These are phyloP conservation scores for Dactylellina haptotyla DNA, from an alignment of 2,329 filamentous ascomycete genomes.

Conservation along the genomic window DNA sequence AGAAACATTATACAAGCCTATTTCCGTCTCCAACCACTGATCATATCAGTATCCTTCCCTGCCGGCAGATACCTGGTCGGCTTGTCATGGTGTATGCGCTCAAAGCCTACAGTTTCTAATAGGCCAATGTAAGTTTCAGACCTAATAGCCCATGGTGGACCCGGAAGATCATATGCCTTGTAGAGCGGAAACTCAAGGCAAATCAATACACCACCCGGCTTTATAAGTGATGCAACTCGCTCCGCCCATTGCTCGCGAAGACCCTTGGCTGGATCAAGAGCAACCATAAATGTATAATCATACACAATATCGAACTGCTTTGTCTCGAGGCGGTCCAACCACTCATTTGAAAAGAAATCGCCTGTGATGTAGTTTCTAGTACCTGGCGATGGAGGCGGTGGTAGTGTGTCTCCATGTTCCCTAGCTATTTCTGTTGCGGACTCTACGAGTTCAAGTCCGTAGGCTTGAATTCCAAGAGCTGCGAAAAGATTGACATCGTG, in stretches of 20 bases:
- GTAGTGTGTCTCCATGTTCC: conserved; percentile 28
- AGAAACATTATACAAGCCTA: neutral
- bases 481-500: conserved; percentile 82
- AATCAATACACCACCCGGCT: conserved; percentile 59
- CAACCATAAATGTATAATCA: conserved; percentile 69
- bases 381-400: conserved; percentile 23
- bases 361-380: conserved; percentile 34
- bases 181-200: conserved; percentile 63
- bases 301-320: conserved; percentile 64
- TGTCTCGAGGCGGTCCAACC: conserved; percentile 29
- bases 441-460: conserved; percentile 75
- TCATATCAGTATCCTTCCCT: conserved; percentile 60
- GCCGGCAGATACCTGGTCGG: conserved; percentile 60
- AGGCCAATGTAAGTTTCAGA: conserved; percentile 55
- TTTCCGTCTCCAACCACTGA: conserved; percentile 59
- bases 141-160: conserved; percentile 62
- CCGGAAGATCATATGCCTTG: conserved; percentile 60
- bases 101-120: conserved; percentile 55
- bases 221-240: conserved; percentile 63
- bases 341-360: conserved; percentile 41
- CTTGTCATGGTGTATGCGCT: conserved; percentile 59
- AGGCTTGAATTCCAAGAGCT: conserved; percentile 79
- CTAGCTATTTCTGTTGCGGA: conserved; percentile 62
- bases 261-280: conserved; percentile 65
- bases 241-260: conserved; percentile 68